Evolutionary conservation across 306 rosid genomes (phyloP), one percentile per base, ranked within the genome.

Genomic region (Cicer cuneatum): DNA sequence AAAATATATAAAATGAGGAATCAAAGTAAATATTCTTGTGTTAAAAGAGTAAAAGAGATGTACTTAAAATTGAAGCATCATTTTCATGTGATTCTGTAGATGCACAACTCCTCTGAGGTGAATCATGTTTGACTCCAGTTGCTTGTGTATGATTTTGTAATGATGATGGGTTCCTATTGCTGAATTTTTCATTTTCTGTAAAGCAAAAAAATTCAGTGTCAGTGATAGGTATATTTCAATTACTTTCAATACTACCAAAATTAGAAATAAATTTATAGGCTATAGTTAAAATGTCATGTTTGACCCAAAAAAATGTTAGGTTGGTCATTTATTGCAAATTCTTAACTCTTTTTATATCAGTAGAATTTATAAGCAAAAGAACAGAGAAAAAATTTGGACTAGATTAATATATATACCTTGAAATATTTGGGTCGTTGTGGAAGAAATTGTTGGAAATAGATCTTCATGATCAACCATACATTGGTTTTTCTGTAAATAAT

Each of bases 11-110:
- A 21, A 21, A 21, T 65, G 37, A 3, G 49, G 13, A 77, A 71
- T 65, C 53, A 56, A 56, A 71, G 43, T 16, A 58, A 65, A 40
- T 18, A 13, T 18, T 46, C 1, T 69, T 7, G 41, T 57, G 35
- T 57, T 45, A 14, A 15, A 47, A 35, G 46, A 59, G 54, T 48
- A 54, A 43, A 66, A 21, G 18, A 14, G 33, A 19, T 66, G 76
- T 84, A 84, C 83, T 81, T 84, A 29, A 51, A 57, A 77, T 66
- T 63, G 85, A 69, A 78, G 83, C 83, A 54, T 73, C 63, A 37
- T 60, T 80, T 77, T 47, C 83, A 53, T 72, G 41, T 54, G 82
- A 67, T n/a, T 61, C 82, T 72, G 57, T 49, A 15, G 77, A 45
- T 24, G 84, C 66, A 78, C 71, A 60, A 66, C 76, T 80, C 66